These are phyloP conservation scores for Triticum urartu DNA, from an alignment of 176 grass and related monocot genomes.

Conservation along the genomic window DNA sequence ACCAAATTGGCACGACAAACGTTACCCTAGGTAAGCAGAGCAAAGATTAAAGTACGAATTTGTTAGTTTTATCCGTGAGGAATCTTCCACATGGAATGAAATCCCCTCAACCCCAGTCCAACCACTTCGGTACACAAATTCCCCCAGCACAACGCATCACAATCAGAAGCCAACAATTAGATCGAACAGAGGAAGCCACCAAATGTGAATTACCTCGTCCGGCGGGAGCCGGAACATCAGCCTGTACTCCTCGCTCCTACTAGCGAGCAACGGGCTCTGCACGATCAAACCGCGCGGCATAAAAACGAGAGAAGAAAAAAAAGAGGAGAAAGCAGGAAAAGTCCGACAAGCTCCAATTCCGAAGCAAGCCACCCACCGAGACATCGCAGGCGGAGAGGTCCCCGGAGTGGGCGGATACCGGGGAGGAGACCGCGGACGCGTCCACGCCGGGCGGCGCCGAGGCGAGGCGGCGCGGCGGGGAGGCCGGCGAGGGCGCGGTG, in stretches of 20 bases:
- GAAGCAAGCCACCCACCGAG: slow-evolving; percentile 42
- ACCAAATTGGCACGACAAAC: slow-evolving; percentile 1
- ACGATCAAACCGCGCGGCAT: slow-evolving; percentile 10
- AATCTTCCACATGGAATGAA: slow-evolving; percentile 27
- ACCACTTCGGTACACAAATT: not conserved
- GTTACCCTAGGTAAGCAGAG: not conserved
- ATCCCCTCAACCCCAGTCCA: not conserved
- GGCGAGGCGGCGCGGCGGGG: slow-evolving; percentile 42
- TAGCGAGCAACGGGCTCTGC: slow-evolving; percentile 53
- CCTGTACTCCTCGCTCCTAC: slow-evolving; percentile 91
- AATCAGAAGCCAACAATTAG: slow-evolving; percentile 12
- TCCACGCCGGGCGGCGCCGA: slow-evolving; percentile 32
- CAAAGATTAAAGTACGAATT: not conserved
- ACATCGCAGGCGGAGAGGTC: slow-evolving; percentile 31
- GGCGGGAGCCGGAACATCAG: slow-evolving; percentile 78
- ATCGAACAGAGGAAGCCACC: not conserved
- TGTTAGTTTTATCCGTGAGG: slow-evolving; percentile 10
- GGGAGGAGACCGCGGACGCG: slow-evolving; percentile 14
- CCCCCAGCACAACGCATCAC: not conserved
- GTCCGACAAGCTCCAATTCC: slow-evolving; percentile 18
- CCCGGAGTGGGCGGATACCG: slow-evolving; percentile 37
- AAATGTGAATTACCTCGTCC: slow-evolving; percentile 63
- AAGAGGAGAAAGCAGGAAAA: not conserved
- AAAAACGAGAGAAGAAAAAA: not conserved
- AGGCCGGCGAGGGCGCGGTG: slow-evolving; percentile 35